phyloP scores from a whole-genome alignment of 306 rosid genomes.

The Cercis canadensis region DNA sequence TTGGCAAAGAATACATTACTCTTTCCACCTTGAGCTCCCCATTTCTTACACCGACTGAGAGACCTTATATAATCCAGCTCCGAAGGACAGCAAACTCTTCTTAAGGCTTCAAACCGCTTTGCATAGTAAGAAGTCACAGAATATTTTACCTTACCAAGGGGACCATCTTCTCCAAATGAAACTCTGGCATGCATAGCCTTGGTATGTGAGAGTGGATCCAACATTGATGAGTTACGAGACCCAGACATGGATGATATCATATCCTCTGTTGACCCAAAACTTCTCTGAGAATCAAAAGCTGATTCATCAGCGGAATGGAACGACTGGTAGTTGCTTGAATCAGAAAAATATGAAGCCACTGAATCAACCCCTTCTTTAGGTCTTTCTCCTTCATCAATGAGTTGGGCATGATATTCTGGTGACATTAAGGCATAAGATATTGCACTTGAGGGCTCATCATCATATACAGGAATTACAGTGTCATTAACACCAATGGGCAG shows the following conservation, averaged over 20 bases:
- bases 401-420: constrained; percentile 62
- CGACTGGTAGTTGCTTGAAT: constrained; percentile 58
- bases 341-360: constrained; percentile 47
- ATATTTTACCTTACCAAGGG: constrained; percentile 73
- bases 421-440: constrained; percentile 80
- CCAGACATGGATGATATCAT: constrained; percentile 60
- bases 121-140: constrained; percentile 83
- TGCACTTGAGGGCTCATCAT: constrained; percentile 91
- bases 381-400: constrained; percentile 64
- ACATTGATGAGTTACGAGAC: constrained; percentile 60
- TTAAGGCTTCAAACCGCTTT: constrained; percentile 80
- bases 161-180: constrained; percentile 83
- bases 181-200: constrained; percentile 84
- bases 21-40: constrained; percentile 99
- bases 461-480: constrained; percentile 84
- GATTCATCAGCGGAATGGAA: constrained; percentile 61
- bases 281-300: constrained; percentile 59
- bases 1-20: constrained; percentile 97
- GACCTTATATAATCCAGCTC: constrained; percentile 89
- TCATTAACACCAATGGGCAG: constrained; percentile 76
- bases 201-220: constrained; percentile 60
- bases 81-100: constrained; percentile 88
- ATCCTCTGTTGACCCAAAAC: constrained; percentile 69
- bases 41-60: constrained; percentile 91
- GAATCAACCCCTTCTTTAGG: constrained; percentile 56